A percentile compares a stretch with the other conserved stretches of the same genome.
phyloP scores from a whole-genome alignment of 768 basidiomycete species.

The Candolleomyces eurysporus region DNA sequence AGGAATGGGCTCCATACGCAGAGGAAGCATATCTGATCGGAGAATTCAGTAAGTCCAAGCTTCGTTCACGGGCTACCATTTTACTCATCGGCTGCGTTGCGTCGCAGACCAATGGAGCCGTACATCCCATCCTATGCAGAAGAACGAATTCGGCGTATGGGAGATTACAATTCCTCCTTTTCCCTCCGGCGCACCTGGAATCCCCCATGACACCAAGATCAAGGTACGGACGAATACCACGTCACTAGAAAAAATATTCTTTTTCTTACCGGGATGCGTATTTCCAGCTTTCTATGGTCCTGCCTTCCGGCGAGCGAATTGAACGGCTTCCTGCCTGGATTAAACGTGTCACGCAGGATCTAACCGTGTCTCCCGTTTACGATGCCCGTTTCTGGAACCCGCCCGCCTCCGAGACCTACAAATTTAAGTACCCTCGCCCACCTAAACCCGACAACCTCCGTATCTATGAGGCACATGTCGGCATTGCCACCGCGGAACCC shows the following conservation, averaged over 20 bases:
- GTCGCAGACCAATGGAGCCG: constrained; percentile 83
- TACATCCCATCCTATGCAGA: constrained; percentile 80
- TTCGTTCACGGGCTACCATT: background rate
- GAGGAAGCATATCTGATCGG: constrained; percentile 82
- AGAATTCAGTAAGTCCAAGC: constrained; percentile 82
- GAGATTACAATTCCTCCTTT: constrained; percentile 74
- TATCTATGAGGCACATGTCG: constrained; percentile 98
- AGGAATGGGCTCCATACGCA: constrained; percentile 97
- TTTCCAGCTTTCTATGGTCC: constrained; percentile 83
- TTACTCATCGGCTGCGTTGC: background rate
- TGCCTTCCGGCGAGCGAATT: constrained; percentile 74
- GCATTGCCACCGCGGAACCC: constrained; percentile 86
- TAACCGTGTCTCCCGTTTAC: constrained; percentile 84
- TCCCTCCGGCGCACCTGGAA: constrained; percentile 68
- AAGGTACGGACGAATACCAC: constrained; percentile 55
- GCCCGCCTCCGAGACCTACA: constrained; percentile 63
- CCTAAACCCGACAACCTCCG: constrained; percentile 62
- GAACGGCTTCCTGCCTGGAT: constrained; percentile 96
- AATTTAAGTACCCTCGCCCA: constrained; percentile 78
- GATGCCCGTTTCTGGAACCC: constrained; percentile 99
- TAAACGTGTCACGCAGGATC: constrained; percentile 91
- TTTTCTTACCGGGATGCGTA: too few relatives aligned
- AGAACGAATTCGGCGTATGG: constrained; percentile 86
- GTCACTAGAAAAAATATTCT: too few relatives aligned
- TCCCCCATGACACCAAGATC: constrained; percentile 93